Evolutionary conservation across 2,329 filamentous ascomycete species (phyloP).

Genomic region (Paraphaeosphaeria sporulosa): DNA sequence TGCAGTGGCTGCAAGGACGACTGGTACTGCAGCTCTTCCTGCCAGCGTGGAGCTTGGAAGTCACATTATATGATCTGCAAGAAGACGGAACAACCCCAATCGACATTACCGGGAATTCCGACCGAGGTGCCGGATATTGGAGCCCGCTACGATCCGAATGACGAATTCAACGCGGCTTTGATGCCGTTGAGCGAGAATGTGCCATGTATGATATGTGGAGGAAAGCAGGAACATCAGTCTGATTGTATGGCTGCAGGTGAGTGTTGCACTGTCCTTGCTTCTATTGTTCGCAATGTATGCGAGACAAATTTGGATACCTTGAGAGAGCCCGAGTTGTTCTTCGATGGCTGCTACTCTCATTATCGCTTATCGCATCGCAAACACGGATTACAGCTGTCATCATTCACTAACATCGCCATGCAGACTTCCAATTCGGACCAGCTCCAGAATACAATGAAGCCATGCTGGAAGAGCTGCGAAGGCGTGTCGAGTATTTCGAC

Average conservation of each 20-base stretch:
- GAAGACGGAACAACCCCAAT: neutral
- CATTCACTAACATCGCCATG: neutral
- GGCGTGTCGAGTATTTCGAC: constrained; percentile 28
- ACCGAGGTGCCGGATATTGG: neutral
- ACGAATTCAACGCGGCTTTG: constrained; percentile 1
- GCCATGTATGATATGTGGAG: constrained; percentile 39
- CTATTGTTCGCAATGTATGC: too few species aligned
- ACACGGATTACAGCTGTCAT: neutral
- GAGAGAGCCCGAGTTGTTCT: too few species aligned
- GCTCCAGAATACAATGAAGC: neutral
- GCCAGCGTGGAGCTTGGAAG: neutral
- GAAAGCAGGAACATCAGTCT: constrained; percentile 16
- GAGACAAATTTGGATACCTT: too few species aligned
- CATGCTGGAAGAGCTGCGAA: constrained; percentile 23
- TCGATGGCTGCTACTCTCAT: neutral
- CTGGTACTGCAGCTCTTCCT: neutral
- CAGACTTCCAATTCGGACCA: neutral
- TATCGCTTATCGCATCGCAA: neutral
- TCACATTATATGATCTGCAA: neutral
- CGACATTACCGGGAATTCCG: neutral
- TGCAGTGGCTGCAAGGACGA: neutral
- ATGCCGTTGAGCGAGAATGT: constrained; percentile 16
- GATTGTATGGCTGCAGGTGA: constrained; percentile 35
- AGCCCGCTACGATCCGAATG: neutral
- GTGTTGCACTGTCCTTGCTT: constrained; percentile 5